Evolutionary conservation across 2,329 filamentous ascomycete species (phyloP).

Genomic region (Rhinocladiella mackenziei): DNA sequence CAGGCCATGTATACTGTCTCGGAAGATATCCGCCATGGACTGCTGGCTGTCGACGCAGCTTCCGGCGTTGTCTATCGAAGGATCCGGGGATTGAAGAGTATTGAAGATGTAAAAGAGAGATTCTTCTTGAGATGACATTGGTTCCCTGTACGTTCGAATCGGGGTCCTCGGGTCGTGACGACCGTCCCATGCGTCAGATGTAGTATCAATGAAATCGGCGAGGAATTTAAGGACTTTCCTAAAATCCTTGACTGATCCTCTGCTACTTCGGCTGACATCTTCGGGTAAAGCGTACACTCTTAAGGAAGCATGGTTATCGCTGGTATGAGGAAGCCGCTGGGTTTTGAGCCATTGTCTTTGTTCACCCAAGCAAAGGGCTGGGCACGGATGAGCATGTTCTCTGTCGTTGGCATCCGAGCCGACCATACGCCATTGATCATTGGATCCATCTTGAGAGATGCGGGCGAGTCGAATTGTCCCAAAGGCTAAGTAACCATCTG

Average conservation of each 20-base stretch:
- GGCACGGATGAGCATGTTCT: slow-evolving; percentile 16
- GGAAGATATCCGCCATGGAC: slow-evolving; percentile 39
- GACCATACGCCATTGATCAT: slow-evolving; percentile 17
- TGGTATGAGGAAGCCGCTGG: slow-evolving; percentile 22
- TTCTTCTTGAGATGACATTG: slow-evolving; percentile 36
- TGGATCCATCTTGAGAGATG: neutral
- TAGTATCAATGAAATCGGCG: slow-evolving; percentile 40
- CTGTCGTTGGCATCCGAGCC: slow-evolving; percentile 10
- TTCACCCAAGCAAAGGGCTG: slow-evolving; percentile 28
- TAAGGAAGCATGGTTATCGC: slow-evolving; percentile 28
- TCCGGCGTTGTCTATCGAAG: slow-evolving; percentile 32
- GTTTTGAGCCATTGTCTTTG: slow-evolving; percentile 38
- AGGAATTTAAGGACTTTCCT: slow-evolving; percentile 38
- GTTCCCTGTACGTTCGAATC: slow-evolving; percentile 18
- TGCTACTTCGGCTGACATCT: slow-evolving; percentile 36
- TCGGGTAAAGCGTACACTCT: slow-evolving; percentile 42
- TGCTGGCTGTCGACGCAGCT: slow-evolving; percentile 33
- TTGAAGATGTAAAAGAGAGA: slow-evolving; percentile 51
- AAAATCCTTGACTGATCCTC: slow-evolving; percentile 35
- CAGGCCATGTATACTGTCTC: slow-evolving; percentile 35
- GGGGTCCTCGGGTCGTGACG: slow-evolving; percentile 21
- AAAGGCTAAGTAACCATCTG: slow-evolving; percentile 25
- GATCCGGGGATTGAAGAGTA: slow-evolving; percentile 42
- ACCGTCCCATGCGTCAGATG: slow-evolving; percentile 39
- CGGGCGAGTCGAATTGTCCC: slow-evolving; percentile 25